Conservation (phyloP, 2,329 filamentous ascomycete species). For the Neonectria coccinea region DNA sequence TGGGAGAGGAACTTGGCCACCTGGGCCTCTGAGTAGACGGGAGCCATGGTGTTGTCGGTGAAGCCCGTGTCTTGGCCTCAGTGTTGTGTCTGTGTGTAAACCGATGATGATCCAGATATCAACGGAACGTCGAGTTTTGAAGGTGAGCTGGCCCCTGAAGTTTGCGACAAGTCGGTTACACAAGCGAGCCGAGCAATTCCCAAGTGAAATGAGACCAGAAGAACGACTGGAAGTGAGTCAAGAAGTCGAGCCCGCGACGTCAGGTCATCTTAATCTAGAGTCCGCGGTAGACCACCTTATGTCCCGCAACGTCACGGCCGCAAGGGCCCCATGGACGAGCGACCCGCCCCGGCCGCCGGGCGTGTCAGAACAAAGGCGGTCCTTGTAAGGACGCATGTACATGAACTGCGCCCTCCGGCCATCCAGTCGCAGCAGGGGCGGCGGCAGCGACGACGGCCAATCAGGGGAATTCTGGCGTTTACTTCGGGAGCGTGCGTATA, state of each 20-base stretch:
- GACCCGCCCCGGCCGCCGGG: constrained; percentile 14
- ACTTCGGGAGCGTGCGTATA: constrained; percentile 38
- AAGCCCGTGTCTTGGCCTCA: background rate
- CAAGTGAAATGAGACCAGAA: constrained; percentile 18
- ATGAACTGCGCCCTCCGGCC: constrained; percentile 28
- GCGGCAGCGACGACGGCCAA: constrained; percentile 31
- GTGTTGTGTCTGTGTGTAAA: constrained; percentile 7
- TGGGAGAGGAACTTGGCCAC: constrained; percentile 46
- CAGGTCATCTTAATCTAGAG: constrained; percentile 30
- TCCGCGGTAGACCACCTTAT: constrained; percentile 6
- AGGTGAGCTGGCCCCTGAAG: background rate
- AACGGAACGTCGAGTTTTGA: background rate
- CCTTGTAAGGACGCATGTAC: constrained; percentile 23
- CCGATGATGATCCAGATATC: background rate
- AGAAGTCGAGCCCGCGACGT: constrained; percentile 24
- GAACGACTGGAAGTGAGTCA: constrained; percentile 23
- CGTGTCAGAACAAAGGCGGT: constrained; percentile 15
- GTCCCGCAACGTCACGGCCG: constrained; percentile 22
- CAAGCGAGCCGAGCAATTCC: constrained; percentile 6
- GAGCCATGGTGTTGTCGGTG: constrained; percentile 39
- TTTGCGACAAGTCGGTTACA: constrained; percentile 5
- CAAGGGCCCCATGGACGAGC: constrained; percentile 14
- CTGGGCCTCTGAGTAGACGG: constrained; percentile 45
- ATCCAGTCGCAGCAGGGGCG: constrained; percentile 18
- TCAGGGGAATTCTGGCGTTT: constrained; percentile 45